Evolutionary conservation across 2,329 filamentous ascomycete species (phyloP).

Genomic region (Pestalotiopsis sp.): DNA sequence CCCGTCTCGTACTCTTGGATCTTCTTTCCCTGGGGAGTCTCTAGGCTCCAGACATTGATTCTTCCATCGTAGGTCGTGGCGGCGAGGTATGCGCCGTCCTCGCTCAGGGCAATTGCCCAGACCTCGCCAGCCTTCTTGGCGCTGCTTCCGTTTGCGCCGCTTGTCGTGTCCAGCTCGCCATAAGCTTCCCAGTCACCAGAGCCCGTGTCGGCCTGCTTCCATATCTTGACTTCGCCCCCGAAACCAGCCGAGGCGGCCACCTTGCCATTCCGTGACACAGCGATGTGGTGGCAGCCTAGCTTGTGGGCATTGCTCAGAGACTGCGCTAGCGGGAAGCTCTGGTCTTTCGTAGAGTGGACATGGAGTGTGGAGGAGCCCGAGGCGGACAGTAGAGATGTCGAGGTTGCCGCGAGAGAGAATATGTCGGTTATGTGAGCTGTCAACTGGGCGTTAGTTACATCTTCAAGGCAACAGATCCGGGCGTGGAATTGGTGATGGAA

Average conservation of each 20-base stretch:
- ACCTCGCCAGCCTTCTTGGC: constrained; percentile 61
- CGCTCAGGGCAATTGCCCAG: constrained; percentile 87
- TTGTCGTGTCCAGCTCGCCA: constrained; percentile 44
- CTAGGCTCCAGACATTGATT: constrained; percentile 84
- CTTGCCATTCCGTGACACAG: constrained; percentile 68
- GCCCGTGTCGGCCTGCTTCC: constrained; percentile 67
- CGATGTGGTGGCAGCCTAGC: constrained; percentile 89
- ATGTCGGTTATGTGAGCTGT: constrained; percentile 83
- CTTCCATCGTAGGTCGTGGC: constrained; percentile 85
- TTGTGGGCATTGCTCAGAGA: constrained; percentile 80
- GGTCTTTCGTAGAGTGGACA: constrained; percentile 73
- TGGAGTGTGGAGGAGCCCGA: constrained; percentile 84
- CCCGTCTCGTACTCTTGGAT: constrained; percentile 84
- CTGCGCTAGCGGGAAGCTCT: constrained; percentile 78
- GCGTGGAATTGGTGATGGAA: constrained; percentile 9
- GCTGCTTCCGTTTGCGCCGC: constrained; percentile 28
- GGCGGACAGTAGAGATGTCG: constrained; percentile 75
- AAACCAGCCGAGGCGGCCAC: constrained; percentile 86
- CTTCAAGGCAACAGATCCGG: background rate
- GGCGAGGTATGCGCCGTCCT: constrained; percentile 83
- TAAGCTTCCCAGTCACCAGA: constrained; percentile 56
- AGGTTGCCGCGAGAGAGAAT: constrained; percentile 79
- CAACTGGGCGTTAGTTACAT: background rate
- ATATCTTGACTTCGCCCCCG: constrained; percentile 84
- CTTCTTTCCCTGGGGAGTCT: constrained; percentile 58